Base-by-base conservation (phyloP, 345 rosid species). In the Citrus cavaleriei region DNA sequence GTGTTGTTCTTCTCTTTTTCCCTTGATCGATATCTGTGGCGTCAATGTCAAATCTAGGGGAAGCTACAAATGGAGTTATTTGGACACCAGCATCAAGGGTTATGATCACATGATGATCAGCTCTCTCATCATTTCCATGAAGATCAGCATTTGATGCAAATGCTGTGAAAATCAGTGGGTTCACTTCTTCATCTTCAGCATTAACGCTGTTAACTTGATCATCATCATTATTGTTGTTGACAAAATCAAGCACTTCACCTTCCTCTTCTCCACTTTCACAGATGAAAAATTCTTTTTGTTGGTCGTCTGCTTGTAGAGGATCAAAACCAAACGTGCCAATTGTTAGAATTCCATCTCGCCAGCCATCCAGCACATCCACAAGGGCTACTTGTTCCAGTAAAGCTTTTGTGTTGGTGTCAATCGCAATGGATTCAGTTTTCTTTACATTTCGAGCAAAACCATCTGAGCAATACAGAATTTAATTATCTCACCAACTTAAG, bases 241-340 rank as follows among this genome's bases (percentile, higher is more conserved):
- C 69, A 6, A 55, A 62, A 72, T 25, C 78, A 54, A 69, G 77
- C 58, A 54, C 58, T 27, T 80, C 86, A 69, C 63, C 79, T 60
- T 57, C 85, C 1, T 81, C 80, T 40, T 72, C 81, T 34, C 85
- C 86, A 65, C 80, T 77, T 66, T 80, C 86, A 19, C 70, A 58
- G 62, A 78, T 27, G 49, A 72, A 67, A 57, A 80, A 68, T 10
- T 82, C 80, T 27, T 83, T 81, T 18, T 82, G 84, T 70, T 88
- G 81, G 68, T 66, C 38, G 22, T 79, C 83, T 18, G 85, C 83
- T 76, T 85, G 86, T 58, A 93, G 72, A 35, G 91, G 84, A 79
- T 91, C 95, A 54, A 93, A 86, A 59, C 98, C 98, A 21, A 95
- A 92, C 16, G 98, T 95, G 22, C 98, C 98, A 60, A 95, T 93